These are phyloP conservation scores for Jaenimonas drosophilae DNA, from an alignment of 208 protist genomes.

Conservation along the genomic window DNA sequence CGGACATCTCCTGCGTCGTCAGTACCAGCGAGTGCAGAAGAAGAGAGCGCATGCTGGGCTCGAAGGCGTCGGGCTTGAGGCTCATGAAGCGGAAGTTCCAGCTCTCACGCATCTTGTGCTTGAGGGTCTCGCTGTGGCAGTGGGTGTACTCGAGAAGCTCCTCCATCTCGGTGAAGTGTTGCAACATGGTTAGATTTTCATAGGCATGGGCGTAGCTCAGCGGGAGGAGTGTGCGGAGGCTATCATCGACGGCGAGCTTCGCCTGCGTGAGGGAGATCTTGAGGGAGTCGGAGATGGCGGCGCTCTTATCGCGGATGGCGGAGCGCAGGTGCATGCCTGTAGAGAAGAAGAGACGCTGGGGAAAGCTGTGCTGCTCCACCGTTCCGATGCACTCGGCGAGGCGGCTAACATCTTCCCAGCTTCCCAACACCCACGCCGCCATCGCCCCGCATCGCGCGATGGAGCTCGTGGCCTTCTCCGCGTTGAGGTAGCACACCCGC, in stretches of 20 bases:
- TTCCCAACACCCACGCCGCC: constrained; percentile 72
- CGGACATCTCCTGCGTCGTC: constrained; percentile 83
- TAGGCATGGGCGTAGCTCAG: constrained; percentile 92
- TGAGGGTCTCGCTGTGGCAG: constrained; percentile 34
- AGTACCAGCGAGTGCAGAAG: constrained; percentile 94
- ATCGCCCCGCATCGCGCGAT: constrained; percentile 72
- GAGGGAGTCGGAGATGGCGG: constrained; percentile 23
- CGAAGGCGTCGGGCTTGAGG: constrained; percentile 86
- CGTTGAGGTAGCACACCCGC: constrained; percentile 19
- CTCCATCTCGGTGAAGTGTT: constrained; percentile 98
- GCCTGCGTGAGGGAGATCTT: constrained; percentile 37
- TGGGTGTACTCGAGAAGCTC: constrained; percentile 92
- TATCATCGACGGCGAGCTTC: constrained; percentile 79
- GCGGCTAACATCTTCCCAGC: constrained; percentile 68
- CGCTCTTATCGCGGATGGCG: constrained; percentile 20
- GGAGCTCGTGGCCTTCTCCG: constrained; percentile 12
- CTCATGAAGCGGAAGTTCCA: constrained; percentile 76
- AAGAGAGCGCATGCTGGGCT: constrained; percentile 94
- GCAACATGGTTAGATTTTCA: constrained; percentile 92
- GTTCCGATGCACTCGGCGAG: constrained; percentile 62
- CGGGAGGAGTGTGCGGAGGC: constrained; percentile 74
- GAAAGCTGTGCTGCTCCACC: constrained; percentile 56
- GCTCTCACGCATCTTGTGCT: constrained; percentile 52
- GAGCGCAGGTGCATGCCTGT: constrained; percentile 47
- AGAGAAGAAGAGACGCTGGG: constrained; percentile 64